phyloP scores from a whole-genome alignment of 2,329 filamentous ascomycete genomes.

The Atkinsonella hypoxylon region DNA sequence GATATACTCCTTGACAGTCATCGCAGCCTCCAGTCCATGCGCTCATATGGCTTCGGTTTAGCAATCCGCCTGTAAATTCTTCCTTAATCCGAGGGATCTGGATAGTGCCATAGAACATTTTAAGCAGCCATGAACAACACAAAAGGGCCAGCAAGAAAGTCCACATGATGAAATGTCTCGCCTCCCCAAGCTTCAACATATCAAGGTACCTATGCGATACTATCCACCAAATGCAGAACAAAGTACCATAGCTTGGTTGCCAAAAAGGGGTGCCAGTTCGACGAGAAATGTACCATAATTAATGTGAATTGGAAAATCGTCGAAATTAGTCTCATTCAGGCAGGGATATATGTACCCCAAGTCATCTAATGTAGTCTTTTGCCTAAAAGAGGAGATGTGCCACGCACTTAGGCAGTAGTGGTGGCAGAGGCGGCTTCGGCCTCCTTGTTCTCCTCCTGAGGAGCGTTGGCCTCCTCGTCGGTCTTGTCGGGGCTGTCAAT shows the following conservation, averaged over 20 bases:
- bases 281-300: slow-evolving; percentile 25
- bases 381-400: slow-evolving; percentile 4
- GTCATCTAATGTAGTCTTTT: slow-evolving; percentile 13
- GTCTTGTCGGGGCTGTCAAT: slow-evolving; percentile 98
- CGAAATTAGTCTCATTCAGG: slow-evolving; percentile 23
- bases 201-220: not conserved
- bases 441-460: slow-evolving; percentile 33
- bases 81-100: not conserved
- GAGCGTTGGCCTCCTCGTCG: slow-evolving; percentile 65
- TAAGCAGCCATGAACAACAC: slow-evolving; percentile 15
- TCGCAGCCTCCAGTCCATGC: not conserved
- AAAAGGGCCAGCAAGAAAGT: slow-evolving; percentile 10
- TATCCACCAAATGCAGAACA: not conserved
- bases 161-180: slow-evolving; percentile 14
- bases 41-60: slow-evolving; percentile 1
- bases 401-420: slow-evolving; percentile 20
- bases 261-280: slow-evolving; percentile 5
- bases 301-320: slow-evolving; percentile 25
- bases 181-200: slow-evolving; percentile 14
- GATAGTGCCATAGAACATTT: slow-evolving; percentile 10
- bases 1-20: not conserved
- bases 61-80: slow-evolving; percentile 1
- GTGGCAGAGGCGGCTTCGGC: slow-evolving; percentile 15
- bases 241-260: slow-evolving; percentile 1
- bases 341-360: slow-evolving; percentile 14